Base-by-base conservation (phyloP, 2,329 filamentous ascomycete genomes). In the Cytospora leucostoma region DNA sequence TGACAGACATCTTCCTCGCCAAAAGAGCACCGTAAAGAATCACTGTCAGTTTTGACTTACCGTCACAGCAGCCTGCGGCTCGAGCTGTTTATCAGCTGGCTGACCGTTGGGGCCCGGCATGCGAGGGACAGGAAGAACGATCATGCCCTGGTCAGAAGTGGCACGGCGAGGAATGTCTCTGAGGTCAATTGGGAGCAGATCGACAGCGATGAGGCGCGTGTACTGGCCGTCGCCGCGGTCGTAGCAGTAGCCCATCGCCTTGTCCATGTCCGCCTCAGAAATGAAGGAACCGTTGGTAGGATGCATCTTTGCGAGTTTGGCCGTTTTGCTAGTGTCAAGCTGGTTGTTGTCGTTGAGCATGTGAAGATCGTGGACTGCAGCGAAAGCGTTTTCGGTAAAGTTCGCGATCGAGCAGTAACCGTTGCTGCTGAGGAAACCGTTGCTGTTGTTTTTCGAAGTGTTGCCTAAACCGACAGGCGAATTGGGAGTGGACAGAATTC, bases 131-230 rank as follows among this genome's bases (percentile, higher is more conserved):
- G 80, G 79, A 21, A 86, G 70, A 7, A 84, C 75, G 6, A 82
- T 71, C 78, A 85, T 79, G 13, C 80, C 79, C 7, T 68, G 67
- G 27, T 72, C 71, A 40, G 71, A 72, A 11, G 69, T 62, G 70
- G 84, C 77, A 1, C 74, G 61, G 1, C 76, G 68, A 1, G 80
- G 79, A 5, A 87, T 74, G 52, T 79, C 78, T 7, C 72, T 68
- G 38, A 81, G 69, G 4, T 74, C 70, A 13, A 61, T 13, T 0
- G 79, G 80, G 12, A 87, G 72, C 73, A 79, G 75, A 65, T 88
- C 85, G 0, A 81, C 84, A 0, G 83, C 83, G 15, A 87, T 75
- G 0, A 88, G 78, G 3, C 80, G 77, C 6, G 84, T 86, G 64
- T 79, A 82, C 54, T 76, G 73, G 4, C 84, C 84, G 63, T 85